Evolutionary conservation across 2,329 filamentous ascomycete genomes (phyloP), one percentile per base, ranked within the genome.

Genomic region (Albifimbria verrucaria): DNA sequence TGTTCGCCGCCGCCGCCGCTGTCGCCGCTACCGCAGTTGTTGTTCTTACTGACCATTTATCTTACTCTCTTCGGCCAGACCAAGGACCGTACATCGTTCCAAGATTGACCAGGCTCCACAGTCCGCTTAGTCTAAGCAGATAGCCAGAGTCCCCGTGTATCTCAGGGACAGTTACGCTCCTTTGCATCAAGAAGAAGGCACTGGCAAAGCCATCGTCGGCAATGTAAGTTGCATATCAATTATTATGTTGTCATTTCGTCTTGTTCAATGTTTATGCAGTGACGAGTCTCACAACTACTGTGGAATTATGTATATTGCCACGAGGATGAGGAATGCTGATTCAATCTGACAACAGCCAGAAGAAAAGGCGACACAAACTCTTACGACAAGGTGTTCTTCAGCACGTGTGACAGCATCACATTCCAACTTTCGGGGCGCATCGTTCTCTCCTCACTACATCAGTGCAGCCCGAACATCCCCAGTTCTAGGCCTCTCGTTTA

Each of bases 21-120:
- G 21, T 18, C 25, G 28, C 42, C 43, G 47, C 23, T 28, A 24
- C 26, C 49, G 49, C n/a, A n/a, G n/a, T n/a, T n/a, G n/a, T n/a
- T n/a, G n/a, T n/a, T n/a, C n/a, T 21, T 54, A 56, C 59, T 58
- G 53, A 61, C 53, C 51, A 55, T 59, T n/a, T 55, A 57, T 62
- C 55, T 59, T 55, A 53, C 57, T 63, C 56, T 51, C 56, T 59
- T 47, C 49, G 47, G 61, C 57, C 44, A 56, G 53, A 48, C 17
- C n/a, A 20, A 11, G 18, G 21, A 21, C 24, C 26, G n/a, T 32
- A 20, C 46, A 20, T 47, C 44, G 25, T 18, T n/a, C 12, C 4
- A 10, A 47, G 20, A 47, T n/a, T 47, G 25, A 10, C 20, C 17
- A 20, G 12, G 21, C 23, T 46, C 43, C 43, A 48, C 46, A n/a